Evolutionary conservation across 129 eudicot species (phyloP).

Genomic region (Pseudognaphalium luteoalbum): DNA sequence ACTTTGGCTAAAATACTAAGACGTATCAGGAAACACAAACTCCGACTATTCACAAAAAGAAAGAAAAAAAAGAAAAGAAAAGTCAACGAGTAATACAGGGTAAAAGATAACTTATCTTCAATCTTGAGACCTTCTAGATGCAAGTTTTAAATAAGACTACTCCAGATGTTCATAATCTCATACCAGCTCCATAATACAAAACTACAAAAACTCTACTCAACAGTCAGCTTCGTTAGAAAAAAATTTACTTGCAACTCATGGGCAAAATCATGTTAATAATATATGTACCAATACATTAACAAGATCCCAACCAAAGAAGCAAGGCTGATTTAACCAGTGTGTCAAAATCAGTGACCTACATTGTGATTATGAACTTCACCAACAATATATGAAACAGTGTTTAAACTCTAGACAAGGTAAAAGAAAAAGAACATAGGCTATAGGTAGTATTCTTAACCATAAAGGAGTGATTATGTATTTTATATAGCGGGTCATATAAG

Average conservation of each 20-base stretch:
- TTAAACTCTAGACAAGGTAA: neutral
- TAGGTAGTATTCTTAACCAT: neutral
- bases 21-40: neutral
- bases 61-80: too few relatives aligned
- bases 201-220: too few relatives aligned
- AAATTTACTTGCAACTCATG: too few relatives aligned
- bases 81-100: neutral
- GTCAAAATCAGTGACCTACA: too few relatives aligned
- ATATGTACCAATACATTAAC: too few relatives aligned
- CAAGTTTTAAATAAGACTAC: neutral
- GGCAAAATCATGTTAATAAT: too few relatives aligned
- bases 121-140: neutral
- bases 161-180: neutral
- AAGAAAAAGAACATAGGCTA: neutral
- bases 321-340: too few relatives aligned
- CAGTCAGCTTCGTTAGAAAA: too few relatives aligned
- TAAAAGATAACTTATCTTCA: neutral
- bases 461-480: neutral
- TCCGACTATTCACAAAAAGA: neutral
- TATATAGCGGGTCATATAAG: neutral
- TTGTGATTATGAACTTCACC: neutral
- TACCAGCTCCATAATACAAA: neutral
- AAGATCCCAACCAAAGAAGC: too few relatives aligned
- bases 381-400: too few relatives aligned
- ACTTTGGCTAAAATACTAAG: neutral